phyloP scores from a whole-genome alignment of 2,329 filamentous ascomycete genomes.

The Madurella mycetomatis region DNA sequence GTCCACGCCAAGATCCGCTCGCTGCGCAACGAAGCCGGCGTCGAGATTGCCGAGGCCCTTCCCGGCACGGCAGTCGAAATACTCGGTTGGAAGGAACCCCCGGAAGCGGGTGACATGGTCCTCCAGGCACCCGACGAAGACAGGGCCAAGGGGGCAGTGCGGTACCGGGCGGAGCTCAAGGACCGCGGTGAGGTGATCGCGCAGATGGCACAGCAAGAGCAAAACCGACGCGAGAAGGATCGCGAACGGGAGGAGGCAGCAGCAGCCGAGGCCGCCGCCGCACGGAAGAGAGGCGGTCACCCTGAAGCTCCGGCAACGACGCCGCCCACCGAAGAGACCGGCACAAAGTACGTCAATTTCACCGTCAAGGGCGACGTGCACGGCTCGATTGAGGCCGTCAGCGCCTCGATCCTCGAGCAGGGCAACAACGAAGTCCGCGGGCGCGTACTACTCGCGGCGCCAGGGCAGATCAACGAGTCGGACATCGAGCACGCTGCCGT shows the following conservation, averaged over 20 bases:
- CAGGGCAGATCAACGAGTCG: slow-evolving; percentile 76
- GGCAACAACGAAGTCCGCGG: slow-evolving; percentile 81
- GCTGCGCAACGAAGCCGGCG: slow-evolving; percentile 79
- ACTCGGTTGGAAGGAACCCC: slow-evolving; percentile 84
- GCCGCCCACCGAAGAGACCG: slow-evolving; percentile 26
- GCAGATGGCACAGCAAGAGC: slow-evolving; percentile 69
- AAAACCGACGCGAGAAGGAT: slow-evolving; percentile 50
- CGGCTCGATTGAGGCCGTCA: slow-evolving; percentile 88
- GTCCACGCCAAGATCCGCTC: slow-evolving; percentile 84
- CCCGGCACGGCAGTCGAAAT: slow-evolving; percentile 91
- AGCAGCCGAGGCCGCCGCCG: slow-evolving; percentile 1
- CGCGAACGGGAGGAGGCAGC: slow-evolving; percentile 39
- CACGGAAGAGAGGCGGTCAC: background rate
- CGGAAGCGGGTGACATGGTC: slow-evolving; percentile 79
- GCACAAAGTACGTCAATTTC: slow-evolving; percentile 64
- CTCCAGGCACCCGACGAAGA: slow-evolving; percentile 77
- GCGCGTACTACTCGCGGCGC: slow-evolving; percentile 69
- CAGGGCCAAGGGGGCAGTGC: slow-evolving; percentile 71
- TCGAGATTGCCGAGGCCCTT: slow-evolving; percentile 64
- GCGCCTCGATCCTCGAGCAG: slow-evolving; percentile 69
- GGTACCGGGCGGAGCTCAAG: slow-evolving; percentile 67
- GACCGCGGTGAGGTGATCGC: slow-evolving; percentile 74
- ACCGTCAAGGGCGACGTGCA: slow-evolving; percentile 90
- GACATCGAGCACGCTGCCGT: slow-evolving; percentile 84
- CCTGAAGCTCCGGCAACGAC: slow-evolving; percentile 29